phyloP scores from a whole-genome alignment of 202 grass and related monocot genomes.

The Panicum virgatum region DNA sequence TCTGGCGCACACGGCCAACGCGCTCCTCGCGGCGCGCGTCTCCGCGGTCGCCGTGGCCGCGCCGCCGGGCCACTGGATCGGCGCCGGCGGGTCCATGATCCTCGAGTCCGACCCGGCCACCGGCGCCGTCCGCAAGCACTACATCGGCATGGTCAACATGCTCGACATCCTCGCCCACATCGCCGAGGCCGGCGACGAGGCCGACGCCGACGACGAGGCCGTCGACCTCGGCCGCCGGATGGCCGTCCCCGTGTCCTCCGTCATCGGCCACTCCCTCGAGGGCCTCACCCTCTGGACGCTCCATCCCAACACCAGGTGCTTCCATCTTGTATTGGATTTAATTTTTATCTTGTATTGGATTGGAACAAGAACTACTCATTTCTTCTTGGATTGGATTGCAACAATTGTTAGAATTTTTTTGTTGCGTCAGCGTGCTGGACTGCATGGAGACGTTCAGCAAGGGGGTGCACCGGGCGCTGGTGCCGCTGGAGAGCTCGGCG shows the following conservation, averaged over 20 bases:
- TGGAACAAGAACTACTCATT: neutral
- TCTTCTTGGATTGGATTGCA: neutral
- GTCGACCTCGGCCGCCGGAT: slow-evolving; percentile 56
- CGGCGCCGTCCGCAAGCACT: slow-evolving; percentile 89
- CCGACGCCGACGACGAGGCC: neutral
- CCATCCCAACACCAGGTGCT: slow-evolving; percentile 66
- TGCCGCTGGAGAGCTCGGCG: slow-evolving; percentile 74
- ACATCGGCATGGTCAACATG: slow-evolving; percentile 93
- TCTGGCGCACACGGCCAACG: slow-evolving; percentile 75
- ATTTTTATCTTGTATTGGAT: too few relatives aligned
- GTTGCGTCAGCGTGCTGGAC: slow-evolving; percentile 62
- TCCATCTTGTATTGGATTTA: neutral
- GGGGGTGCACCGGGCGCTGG: slow-evolving; percentile 83
- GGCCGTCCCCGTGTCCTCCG: slow-evolving; percentile 71
- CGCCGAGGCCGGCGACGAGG: slow-evolving; percentile 39
- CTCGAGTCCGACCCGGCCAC: slow-evolving; percentile 83
- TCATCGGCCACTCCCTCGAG: slow-evolving; percentile 83
- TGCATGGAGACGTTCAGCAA: slow-evolving; percentile 96
- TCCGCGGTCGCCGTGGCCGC: slow-evolving; percentile 71
- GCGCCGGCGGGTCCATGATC: slow-evolving; percentile 87
- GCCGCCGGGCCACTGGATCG: slow-evolving; percentile 84
- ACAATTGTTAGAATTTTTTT: neutral
- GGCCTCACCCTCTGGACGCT: slow-evolving; percentile 89
- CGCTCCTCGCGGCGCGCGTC: slow-evolving; percentile 60
- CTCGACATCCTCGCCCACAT: slow-evolving; percentile 83